A percentile compares a stretch with the other conserved stretches of the same genome.
phyloP scores from a whole-genome alignment of 2,329 filamentous ascomycete genomes.

The Colletotrichum lentis region DNA sequence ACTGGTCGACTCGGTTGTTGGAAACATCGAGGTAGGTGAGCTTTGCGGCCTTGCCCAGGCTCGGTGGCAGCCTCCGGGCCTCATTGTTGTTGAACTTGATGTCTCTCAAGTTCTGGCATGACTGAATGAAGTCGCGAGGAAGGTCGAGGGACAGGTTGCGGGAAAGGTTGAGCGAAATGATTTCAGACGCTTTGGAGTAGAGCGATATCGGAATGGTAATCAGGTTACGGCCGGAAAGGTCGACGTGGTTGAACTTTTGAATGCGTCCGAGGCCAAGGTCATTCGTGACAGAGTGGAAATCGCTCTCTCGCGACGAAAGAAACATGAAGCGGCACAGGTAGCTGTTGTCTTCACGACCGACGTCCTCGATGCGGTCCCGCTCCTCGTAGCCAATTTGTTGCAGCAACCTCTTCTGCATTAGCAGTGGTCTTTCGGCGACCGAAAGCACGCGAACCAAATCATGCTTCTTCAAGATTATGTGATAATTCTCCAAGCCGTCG shows the following conservation, averaged over 20 bases:
- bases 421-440: constrained; percentile 79
- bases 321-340: constrained; percentile 97
- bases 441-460: constrained; percentile 84
- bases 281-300: constrained; percentile 70
- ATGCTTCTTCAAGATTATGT: constrained; percentile 94
- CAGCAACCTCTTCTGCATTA: constrained; percentile 90
- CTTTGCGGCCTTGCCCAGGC: constrained; percentile 79
- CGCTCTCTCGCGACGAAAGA: constrained; percentile 85
- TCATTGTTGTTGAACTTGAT: constrained; percentile 98
- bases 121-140: constrained; percentile 94
- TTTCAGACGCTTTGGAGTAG: constrained; percentile 90
- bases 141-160: constrained; percentile 91
- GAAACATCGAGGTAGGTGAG: constrained; percentile 93
- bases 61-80: constrained; percentile 82
- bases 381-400: constrained; percentile 92
- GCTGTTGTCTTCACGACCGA: constrained; percentile 96
- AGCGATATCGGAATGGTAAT: constrained; percentile 94
- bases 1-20: constrained; percentile 88
- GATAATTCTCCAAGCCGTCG: constrained; percentile 90
- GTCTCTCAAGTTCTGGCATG: constrained; percentile 88
- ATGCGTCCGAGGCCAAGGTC: constrained; percentile 83
- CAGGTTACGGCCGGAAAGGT: constrained; percentile 87
- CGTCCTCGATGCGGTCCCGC: constrained; percentile 86
- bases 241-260: constrained; percentile 93
- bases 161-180: constrained; percentile 93